Percentiles rank a stretch among this genome's conserved stretches.
phyloP scores from a whole-genome alignment of 148 eudicot genomes.

The Chenopodium suecicum region DNA sequence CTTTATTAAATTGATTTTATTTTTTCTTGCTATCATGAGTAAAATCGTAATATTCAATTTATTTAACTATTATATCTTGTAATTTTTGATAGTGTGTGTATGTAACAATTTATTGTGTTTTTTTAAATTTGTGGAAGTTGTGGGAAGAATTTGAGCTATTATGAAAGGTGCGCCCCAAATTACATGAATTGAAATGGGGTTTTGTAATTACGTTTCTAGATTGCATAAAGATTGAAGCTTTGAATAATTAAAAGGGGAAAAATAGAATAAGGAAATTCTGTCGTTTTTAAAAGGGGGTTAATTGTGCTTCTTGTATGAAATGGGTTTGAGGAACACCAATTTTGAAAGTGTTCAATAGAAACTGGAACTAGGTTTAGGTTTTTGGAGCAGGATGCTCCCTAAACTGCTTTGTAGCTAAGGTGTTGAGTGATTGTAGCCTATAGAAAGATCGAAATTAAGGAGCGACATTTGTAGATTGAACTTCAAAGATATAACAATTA shows the following conservation, averaged over 20 bases:
- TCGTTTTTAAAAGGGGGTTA: background rate
- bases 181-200: background rate
- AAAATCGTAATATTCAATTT: background rate
- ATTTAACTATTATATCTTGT: background rate
- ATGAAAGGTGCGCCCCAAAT: background rate
- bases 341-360: background rate
- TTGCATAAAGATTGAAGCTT: background rate
- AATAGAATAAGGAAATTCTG: background rate
- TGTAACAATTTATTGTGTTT: background rate
- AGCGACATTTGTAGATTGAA: background rate
- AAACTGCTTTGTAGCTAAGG: background rate
- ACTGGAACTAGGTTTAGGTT: background rate
- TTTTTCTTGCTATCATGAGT: background rate
- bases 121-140: background rate
- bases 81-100: background rate
- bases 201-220: background rate
- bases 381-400: background rate
- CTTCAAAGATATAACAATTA: background rate
- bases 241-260: background rate
- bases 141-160: background rate
- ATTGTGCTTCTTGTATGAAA: background rate
- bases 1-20: background rate
- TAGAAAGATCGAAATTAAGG: background rate
- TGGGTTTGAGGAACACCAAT: background rate
- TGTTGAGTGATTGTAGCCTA: background rate